Evolutionary conservation across 2,329 filamentous ascomycete genomes (phyloP), one percentile per base, ranked within the genome.

Genomic region (Aspergillus sp.): DNA sequence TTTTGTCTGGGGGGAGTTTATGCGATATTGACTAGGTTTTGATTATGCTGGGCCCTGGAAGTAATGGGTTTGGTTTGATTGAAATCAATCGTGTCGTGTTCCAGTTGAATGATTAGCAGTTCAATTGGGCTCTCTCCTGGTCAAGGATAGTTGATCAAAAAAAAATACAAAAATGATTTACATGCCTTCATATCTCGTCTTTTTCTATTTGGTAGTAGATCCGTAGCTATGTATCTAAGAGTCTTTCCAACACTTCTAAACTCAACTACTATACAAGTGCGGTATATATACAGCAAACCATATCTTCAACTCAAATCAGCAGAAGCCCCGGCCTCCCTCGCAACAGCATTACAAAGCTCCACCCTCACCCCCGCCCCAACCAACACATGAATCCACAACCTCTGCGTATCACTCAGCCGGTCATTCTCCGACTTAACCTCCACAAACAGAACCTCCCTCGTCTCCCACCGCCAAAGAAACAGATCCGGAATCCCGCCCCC

Each of bases 381-480:
- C 55, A 99, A 82, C 7, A 97, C 92, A 80, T 98, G 91, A 69
- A 98, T 96, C 95, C 95, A 99, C 66, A 99, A 83, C 67, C 95
- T 82, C 79, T 99, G 95, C 18, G 93, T 96, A 80, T 99, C 95
- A 76, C 94, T 98, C 70, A 99, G 80, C 45, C 92, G 87, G 81
- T 99, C 95, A 76, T 96, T 97, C 73, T 87, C 88, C 66, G 87
- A 91, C 80, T 93, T 92, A 58, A 92, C 90, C 75, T 91, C 89
- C 4, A 84, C 84, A 74, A 95, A 94, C 83, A 92, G 88, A 64
- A 90, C 87, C 71, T 90, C 84, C 45, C 81, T 80, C 58, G 71
- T 80, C 56, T 77, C 79, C 24, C 77, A 69, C 68, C 87, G 85
- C 95, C 95, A 99, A 2, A 99, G 82, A 64, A 99, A 90, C 63